phyloP scores from a whole-genome alignment of 2,329 filamentous ascomycete genomes.

The Conoideocrella luteorostrata region DNA sequence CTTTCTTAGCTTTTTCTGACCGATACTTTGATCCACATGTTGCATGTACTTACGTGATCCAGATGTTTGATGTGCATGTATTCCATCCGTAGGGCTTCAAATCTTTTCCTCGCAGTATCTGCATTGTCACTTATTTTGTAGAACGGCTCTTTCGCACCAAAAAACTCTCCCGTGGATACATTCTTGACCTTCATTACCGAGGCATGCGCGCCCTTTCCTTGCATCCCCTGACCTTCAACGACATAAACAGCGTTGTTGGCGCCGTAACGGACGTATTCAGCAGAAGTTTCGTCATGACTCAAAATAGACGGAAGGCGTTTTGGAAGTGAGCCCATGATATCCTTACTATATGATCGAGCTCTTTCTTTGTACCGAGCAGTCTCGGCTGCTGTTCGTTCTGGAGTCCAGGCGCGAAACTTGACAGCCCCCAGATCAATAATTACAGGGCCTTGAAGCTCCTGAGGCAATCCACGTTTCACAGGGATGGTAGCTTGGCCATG shows the following conservation, averaged over 20 bases:
- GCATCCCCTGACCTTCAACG: neutral
- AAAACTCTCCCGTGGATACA: conserved; percentile 1
- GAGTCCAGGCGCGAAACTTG: neutral
- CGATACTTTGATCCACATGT: no score
- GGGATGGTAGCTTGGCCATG: neutral
- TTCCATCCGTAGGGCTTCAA: conserved; percentile 6
- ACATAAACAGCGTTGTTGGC: neutral
- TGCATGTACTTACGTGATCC: conserved; percentile 10
- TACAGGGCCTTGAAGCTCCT: neutral
- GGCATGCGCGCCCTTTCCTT: conserved; percentile 5
- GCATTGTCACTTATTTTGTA: conserved; percentile 6
- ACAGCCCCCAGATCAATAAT: neutral
- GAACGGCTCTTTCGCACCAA: conserved; percentile 9
- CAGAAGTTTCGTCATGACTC: neutral
- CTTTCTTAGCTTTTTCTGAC: no score
- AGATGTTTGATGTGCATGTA: conserved; percentile 7
- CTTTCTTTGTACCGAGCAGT: no score
- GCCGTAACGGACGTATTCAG: neutral
- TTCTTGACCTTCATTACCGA: conserved; percentile 9
- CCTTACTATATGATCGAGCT: neutral
- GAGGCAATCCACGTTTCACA: no score
- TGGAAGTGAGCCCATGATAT: neutral
- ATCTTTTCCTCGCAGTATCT: conserved; percentile 5
- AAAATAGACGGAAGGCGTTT: neutral
- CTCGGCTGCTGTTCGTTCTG: neutral